Evolutionary conservation across 1,284 basidiomycete genomes (phyloP), one percentile per base, ranked within the genome.

Genomic region (Sparassis latifolia): DNA sequence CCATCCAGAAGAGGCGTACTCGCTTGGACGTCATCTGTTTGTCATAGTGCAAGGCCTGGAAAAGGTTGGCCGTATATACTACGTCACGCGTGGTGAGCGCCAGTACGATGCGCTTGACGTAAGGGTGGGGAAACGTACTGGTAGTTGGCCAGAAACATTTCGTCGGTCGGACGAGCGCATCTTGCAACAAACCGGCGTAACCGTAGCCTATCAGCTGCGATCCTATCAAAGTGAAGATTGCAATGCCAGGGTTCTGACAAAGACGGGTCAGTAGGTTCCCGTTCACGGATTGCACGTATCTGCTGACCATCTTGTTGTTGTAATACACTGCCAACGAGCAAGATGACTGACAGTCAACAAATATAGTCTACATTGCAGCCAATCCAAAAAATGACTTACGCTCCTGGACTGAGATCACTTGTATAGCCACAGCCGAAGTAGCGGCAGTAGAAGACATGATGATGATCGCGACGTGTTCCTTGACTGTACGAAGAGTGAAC

Each of bases 371-470:
- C 4, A 28, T n/a, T 28, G 31, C 42, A 43, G 39, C 6, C 20
- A 49, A 54, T 27, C 29, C n/a, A 49, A 29, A 27, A 33, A 35
- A 7, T 37, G 28, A 58, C 65, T 56, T 48, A 66, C 65, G 48
- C 45, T 66, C 63, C 48, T 69, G 66, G 10, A 68, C 68, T 12
- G 68, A 68, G 50, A 69, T 68, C 45, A 69, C 66, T 49, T 68
- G 66, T 40, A 68, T 68, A 33, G 68, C 68, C 10, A 66, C 68
- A 1, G 68, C 68, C 10, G 68, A 69, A 30, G 57, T 61, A 6
- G 67, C 66, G 32, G 68, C 67, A 29, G 63, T 66, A 3, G 67
- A 67, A 29, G 63, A 62, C 67, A 69, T 68, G 58, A 69, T 69
- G 55, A 68, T 66, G 44, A 66, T 65, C 10, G 65, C 64, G 29